These are phyloP conservation scores for Phytophthora europaea DNA, from an alignment of 352 stramenopile species.

Conservation along the genomic window DNA sequence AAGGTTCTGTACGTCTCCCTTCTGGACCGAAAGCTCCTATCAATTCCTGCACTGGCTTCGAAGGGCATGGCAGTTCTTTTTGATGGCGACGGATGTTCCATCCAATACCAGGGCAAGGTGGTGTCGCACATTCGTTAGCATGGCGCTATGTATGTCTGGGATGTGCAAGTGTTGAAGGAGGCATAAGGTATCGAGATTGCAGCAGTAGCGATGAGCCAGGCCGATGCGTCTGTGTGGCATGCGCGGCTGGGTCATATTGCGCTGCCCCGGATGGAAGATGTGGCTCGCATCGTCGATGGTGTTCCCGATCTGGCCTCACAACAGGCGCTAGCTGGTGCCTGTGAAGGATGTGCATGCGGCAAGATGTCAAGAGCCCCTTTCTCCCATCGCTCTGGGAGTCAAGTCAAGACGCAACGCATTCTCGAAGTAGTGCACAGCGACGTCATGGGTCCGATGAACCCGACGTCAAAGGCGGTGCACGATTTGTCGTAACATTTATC, in stretches of 20 bases:
- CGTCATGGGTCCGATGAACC: conserved; percentile 19
- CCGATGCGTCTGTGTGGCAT: conserved; percentile 15
- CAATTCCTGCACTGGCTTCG: conserved; percentile 19
- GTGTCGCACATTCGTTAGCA: background rate
- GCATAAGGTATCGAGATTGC: conserved; percentile 2
- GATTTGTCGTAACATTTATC: conserved; percentile 34
- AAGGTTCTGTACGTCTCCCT: conserved; percentile 9
- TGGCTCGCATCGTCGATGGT: background rate
- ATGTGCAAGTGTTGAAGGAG: conserved; percentile 7
- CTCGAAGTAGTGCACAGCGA: conserved; percentile 30
- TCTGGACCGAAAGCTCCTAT: conserved; percentile 27
- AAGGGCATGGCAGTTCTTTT: conserved; percentile 15
- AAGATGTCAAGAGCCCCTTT: conserved; percentile 25
- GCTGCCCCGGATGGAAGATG: background rate
- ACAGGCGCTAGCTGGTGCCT: conserved; percentile 3
- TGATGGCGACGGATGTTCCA: conserved; percentile 8
- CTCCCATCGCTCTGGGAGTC: conserved; percentile 11
- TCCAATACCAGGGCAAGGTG: conserved; percentile 9
- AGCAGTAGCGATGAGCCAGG: background rate
- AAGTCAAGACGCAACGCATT: conserved; percentile 6
- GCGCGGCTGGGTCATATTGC: conserved; percentile 25
- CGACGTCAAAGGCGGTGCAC: conserved; percentile 10
- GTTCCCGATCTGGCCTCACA: conserved; percentile 1
- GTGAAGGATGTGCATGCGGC: conserved; percentile 27
- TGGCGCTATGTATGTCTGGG: conserved; percentile 8